These are phyloP conservation scores for Balakata baccata DNA, from an alignment of 345 rosid species.

Conservation along the genomic window DNA sequence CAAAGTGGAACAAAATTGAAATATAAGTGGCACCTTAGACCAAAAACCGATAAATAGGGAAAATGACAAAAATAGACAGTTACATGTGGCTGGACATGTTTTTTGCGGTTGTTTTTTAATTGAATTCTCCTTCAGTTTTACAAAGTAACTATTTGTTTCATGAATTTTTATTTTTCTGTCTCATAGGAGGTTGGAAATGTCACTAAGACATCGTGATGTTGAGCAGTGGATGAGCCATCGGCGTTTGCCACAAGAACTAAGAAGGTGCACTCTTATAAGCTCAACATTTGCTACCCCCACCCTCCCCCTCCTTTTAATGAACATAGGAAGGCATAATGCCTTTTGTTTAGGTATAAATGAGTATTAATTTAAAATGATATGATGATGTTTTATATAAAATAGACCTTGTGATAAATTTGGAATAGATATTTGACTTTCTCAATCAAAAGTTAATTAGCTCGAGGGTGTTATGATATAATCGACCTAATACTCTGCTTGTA, in stretches of 20 bases:
- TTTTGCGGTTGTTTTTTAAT: no score
- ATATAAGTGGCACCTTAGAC: no score
- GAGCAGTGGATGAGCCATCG: slow-evolving; percentile 97
- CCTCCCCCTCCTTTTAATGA: background rate
- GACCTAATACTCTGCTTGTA: no score
- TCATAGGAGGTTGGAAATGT: slow-evolving; percentile 75
- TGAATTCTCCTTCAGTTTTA: slow-evolving; percentile 1
- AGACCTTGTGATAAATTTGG: background rate
- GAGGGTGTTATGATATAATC: no score
- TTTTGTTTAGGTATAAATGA: background rate
- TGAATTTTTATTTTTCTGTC: slow-evolving; percentile 11
- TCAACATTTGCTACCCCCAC: background rate
- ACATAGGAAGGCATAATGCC: background rate
- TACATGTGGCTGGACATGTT: no score
- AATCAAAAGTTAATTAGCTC: no score
- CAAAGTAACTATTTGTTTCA: background rate
- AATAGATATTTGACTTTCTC: no score
- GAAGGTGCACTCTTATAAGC: slow-evolving; percentile 38
- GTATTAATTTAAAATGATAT: background rate
- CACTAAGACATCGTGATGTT: slow-evolving; percentile 80
- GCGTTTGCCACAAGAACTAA: slow-evolving; percentile 58
- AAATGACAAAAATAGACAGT: no score
- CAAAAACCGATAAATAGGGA: no score
- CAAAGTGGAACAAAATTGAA: no score
- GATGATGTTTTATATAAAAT: background rate